A percentile compares a stretch with the other conserved stretches of the same genome.
phyloP scores from a whole-genome alignment of 192 early-diverging fungal species.

The Coemansia guatemalensis region DNA sequence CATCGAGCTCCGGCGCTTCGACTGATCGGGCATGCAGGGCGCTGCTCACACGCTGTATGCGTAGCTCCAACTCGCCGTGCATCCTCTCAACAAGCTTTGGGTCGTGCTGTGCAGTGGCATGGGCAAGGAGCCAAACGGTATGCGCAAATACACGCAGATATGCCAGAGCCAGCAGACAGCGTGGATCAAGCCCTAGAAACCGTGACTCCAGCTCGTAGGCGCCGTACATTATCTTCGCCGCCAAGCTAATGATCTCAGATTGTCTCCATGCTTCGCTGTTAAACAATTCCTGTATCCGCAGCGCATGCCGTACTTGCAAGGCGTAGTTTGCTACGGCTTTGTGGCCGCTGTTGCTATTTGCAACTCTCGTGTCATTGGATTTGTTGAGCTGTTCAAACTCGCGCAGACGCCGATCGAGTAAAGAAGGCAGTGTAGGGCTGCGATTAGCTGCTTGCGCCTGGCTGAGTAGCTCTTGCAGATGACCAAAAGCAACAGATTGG shows the following conservation, averaged over 20 bases:
- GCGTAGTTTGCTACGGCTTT: constrained; percentile 19
- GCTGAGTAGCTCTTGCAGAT: background rate
- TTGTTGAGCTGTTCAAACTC: background rate
- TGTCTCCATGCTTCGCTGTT: background rate
- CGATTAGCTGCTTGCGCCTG: background rate
- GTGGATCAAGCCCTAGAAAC: constrained; percentile 27
- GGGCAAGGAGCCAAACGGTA: constrained; percentile 29
- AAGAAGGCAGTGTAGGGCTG: background rate
- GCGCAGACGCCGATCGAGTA: background rate
- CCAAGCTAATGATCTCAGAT: constrained; percentile 5
- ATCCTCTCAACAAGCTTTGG: constrained; percentile 17
- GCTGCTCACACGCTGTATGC: constrained; percentile 5
- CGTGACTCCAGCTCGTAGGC: constrained; percentile 32
- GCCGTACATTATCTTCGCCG: constrained; percentile 24
- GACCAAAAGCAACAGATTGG: background rate
- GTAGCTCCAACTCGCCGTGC: constrained; percentile 25
- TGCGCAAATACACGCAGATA: constrained; percentile 40
- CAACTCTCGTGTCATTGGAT: background rate
- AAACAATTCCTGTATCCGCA: constrained; percentile 3
- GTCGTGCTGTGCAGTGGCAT: constrained; percentile 13
- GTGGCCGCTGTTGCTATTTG: background rate
- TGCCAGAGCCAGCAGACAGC: constrained; percentile 15
- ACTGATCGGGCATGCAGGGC: background rate
- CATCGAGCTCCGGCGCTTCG: constrained; percentile 7
- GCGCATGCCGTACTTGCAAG: background rate